These are phyloP conservation scores for Eucalyptus guilfoylei DNA, from an alignment of 345 rosid genomes.

Conservation along the genomic window DNA sequence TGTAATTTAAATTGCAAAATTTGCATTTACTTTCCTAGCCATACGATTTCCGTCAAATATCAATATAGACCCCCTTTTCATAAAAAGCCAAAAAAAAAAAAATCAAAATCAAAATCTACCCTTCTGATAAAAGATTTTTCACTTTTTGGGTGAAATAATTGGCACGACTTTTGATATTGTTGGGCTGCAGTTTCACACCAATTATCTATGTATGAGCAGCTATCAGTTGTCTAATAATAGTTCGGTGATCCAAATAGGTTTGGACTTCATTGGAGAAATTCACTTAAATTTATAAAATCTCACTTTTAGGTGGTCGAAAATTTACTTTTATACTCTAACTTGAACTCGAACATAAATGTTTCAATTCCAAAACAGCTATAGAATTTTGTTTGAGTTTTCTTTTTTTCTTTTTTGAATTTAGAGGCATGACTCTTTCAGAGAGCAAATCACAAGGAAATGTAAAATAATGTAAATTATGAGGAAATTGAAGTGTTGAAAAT, in stretches of 20 bases:
- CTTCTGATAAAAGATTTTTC: not conserved
- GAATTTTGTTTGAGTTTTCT: too few relatives aligned
- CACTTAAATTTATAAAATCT: not conserved
- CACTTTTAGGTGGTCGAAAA: not conserved
- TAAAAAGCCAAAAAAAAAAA: not conserved
- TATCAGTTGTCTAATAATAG: not conserved
- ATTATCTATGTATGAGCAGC: not conserved
- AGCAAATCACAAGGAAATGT: not conserved
- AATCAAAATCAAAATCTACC: not conserved
- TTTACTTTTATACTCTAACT: not conserved
- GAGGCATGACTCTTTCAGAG: not conserved
- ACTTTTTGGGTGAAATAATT: not conserved
- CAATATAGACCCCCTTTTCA: not conserved
- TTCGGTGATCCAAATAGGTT: not conserved
- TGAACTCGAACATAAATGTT: too few relatives aligned
- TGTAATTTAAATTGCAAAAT: not conserved
- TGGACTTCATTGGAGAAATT: not conserved
- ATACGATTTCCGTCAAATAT: not conserved
- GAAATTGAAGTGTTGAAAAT: not conserved
- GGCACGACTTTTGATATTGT: not conserved
- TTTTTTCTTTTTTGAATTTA: too few relatives aligned
- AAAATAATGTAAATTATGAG: not conserved
- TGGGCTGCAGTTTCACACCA: not conserved
- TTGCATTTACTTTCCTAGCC: not conserved
- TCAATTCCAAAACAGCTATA: too few relatives aligned